Evolutionary conservation across 2,329 filamentous ascomycete genomes (phyloP).

Genomic region (Xylariomycetidae sp.): DNA sequence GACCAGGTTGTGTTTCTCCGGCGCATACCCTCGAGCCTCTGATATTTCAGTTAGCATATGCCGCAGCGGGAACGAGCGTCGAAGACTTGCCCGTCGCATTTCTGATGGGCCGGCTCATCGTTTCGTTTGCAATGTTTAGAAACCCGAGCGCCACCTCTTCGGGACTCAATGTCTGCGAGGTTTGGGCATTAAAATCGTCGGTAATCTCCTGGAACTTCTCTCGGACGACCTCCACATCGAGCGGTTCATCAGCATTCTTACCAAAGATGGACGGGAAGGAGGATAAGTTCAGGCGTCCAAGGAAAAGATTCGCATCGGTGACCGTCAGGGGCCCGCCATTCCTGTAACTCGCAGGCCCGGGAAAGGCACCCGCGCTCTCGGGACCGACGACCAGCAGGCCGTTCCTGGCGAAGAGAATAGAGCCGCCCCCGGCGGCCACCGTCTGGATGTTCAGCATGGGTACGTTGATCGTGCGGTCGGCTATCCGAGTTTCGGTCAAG

Average conservation of each 20-base stretch:
- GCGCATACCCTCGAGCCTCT: conserved; percentile 3
- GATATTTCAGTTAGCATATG: background rate
- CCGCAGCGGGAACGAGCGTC: background rate
- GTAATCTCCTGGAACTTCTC: conserved; percentile 38
- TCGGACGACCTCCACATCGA: conserved; percentile 37
- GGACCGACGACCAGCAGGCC: conserved; percentile 70
- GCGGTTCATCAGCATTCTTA: conserved; percentile 56
- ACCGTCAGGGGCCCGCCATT: conserved; percentile 68
- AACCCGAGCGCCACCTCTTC: conserved; percentile 60
- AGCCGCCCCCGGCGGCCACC: conserved; percentile 72
- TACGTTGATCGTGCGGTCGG: conserved; percentile 72
- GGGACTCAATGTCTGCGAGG: conserved; percentile 21
- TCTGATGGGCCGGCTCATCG: conserved; percentile 72
- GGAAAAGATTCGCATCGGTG: conserved; percentile 67
- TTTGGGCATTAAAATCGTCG: conserved; percentile 34
- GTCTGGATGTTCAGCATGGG: conserved; percentile 81
- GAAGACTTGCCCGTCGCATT: conserved; percentile 14
- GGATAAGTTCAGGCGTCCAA: conserved; percentile 55
- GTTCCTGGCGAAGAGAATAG: conserved; percentile 64
- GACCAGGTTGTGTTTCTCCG: conserved; percentile 24
- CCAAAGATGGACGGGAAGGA: conserved; percentile 73
- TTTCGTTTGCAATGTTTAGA: conserved; percentile 70
- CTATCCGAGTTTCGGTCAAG: conserved; percentile 29
- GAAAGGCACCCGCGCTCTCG: conserved; percentile 68
- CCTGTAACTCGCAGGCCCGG: conserved; percentile 69